Evolutionary conservation across 495 filamentous ascomycete species (phyloP), one percentile per base, ranked within the genome.

Genomic region (Penicillium desertorum): DNA sequence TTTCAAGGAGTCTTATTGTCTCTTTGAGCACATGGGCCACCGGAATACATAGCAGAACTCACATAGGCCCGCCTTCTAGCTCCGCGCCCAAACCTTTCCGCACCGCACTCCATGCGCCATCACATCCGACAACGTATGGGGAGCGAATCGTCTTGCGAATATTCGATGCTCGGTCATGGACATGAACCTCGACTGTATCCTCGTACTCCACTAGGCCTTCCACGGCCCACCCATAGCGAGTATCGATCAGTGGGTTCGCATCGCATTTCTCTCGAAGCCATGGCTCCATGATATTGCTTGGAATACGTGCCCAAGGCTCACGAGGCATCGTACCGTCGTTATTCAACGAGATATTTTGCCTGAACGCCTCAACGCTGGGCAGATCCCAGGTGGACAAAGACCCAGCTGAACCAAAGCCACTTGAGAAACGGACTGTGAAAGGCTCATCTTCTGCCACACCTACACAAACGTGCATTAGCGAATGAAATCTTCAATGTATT

Each of bases 31-130:
- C 27, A 29, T 29, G 27, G 27, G 27, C 27, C 27, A 9, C 12
- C 27, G 46, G 19, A 32, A 49, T 20, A 49, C 23, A 16, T 17
- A 32, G 46, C 23, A 20, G 27, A 30, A 49, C 23, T 30, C 27
- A 49, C 46, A 49, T 14, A 16, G 46, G 46, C 23, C 46, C 46
- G 19, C 46, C 46, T 16, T 49, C 46, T 20, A 49, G 27, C 14
- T 49, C 46, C 11, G 11, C 19, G 11, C 46, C 46, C 27, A 29
- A n/a, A n/a, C n/a, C n/a, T n/a, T n/a, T n/a, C n/a, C n/a, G n/a
- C n/a, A n/a, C n/a, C 25, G 25, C 25, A 27, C 25, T 27, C 25
- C 25, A 27, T 27, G 25, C 25, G 25, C 25, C 25, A 6, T 27
- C 25, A 27, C 25, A 27, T 6, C 25, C 25, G 25, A 27, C 25